Conservation (phyloP, 2,329 filamentous ascomycete species). For the Botrytis galanthina region DNA sequence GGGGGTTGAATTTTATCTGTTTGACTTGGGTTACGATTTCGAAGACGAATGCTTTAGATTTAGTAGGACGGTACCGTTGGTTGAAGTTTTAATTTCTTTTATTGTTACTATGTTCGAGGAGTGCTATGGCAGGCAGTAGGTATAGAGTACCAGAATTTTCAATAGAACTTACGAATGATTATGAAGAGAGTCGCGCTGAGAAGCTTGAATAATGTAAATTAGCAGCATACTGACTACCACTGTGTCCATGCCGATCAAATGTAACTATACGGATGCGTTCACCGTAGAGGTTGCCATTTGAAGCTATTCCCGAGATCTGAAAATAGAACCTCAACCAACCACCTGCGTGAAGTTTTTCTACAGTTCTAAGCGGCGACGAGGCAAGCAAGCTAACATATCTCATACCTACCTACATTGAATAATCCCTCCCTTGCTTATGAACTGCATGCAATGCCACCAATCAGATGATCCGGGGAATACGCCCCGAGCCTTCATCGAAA, state of each 20-base stretch:
- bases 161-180: neutral
- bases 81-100: constrained; percentile 3
- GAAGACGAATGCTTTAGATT: neutral
- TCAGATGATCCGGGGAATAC: neutral
- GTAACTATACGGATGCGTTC: neutral
- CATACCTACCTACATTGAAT: neutral
- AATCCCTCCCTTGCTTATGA: neutral
- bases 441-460: neutral
- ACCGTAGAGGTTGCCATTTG: neutral
- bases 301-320: constrained; percentile 3
- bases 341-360: neutral
- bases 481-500: neutral
- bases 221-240: neutral
- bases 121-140: neutral
- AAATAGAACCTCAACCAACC: neutral
- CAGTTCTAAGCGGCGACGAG: constrained; percentile 2
- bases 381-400: neutral
- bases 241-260: neutral
- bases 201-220: neutral
- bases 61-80: constrained; percentile 16
- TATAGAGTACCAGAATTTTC: neutral
- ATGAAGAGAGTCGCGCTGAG: neutral
- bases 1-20: constrained; percentile 17
- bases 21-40: constrained; percentile 14
- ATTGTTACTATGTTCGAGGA: neutral